A percentile compares a stretch with the other conserved stretches of the same genome.
These are phyloP conservation scores for Schrenkiella parvula DNA, from an alignment of 345 rosid species.

Conservation along the genomic window DNA sequence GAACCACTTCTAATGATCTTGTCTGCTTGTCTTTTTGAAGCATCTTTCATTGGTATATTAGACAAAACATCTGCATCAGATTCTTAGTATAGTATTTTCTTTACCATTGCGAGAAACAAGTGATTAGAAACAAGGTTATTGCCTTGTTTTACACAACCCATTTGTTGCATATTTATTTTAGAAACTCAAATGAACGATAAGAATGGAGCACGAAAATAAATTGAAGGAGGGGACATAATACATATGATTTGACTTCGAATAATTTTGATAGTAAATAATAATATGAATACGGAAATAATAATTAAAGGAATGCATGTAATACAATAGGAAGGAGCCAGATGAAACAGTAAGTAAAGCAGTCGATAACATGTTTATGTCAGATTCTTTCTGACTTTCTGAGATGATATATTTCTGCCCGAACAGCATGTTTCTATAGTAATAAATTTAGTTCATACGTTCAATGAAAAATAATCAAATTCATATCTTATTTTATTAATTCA, in stretches of 20 bases:
- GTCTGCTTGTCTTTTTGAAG: no score
- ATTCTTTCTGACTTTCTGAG: conserved; percentile 3
- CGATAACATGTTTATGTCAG: conserved; percentile 26
- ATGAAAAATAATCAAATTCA: background rate
- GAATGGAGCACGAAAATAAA: background rate
- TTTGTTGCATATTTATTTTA: no score
- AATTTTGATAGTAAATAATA: background rate
- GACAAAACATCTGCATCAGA: no score
- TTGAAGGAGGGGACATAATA: background rate
- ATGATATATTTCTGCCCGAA: no score
- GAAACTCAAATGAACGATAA: background rate
- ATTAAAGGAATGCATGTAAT: background rate
- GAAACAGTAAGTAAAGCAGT: conserved; percentile 8
- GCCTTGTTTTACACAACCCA: no score
- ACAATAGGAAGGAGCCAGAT: conserved; percentile 10
- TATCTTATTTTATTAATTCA: background rate
- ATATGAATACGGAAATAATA: background rate
- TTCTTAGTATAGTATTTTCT: no score
- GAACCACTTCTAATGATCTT: no score
- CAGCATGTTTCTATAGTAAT: background rate
- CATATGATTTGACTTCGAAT: conserved; percentile 6
- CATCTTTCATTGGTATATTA: no score
- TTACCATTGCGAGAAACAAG: no score
- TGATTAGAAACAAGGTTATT: no score
- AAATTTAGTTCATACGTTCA: background rate